Conservation (phyloP, 2,329 filamentous ascomycete genomes). For the Clonostachys solani region DNA sequence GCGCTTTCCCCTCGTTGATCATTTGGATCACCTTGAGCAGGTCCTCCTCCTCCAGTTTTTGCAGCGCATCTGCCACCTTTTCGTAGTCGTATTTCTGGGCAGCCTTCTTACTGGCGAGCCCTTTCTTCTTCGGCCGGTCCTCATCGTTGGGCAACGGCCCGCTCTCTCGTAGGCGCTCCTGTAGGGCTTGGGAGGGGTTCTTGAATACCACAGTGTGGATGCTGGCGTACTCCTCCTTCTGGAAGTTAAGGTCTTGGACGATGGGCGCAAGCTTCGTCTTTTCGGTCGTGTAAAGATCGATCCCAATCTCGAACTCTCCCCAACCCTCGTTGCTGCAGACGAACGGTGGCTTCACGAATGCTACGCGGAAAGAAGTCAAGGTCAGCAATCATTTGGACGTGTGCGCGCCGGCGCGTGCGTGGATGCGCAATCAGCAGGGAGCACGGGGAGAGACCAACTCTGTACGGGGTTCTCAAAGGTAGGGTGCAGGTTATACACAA, state of each 20-base stretch:
- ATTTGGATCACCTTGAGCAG: conserved; percentile 93
- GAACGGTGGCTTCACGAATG: conserved; percentile 82
- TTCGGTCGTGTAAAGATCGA: conserved; percentile 77
- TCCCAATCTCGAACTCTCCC: conserved; percentile 96
- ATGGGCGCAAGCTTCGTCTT: conserved; percentile 77
- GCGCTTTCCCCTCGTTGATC: conserved; percentile 94
- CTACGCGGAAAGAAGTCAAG: conserved; percentile 34
- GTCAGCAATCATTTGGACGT: neutral
- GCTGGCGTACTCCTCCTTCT: conserved; percentile 73
- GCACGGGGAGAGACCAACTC: conserved; percentile 53
- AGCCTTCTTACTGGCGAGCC: conserved; percentile 70
- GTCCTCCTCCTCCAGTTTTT: conserved; percentile 89
- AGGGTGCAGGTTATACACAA: conserved; percentile 87
- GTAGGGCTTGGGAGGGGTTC: conserved; percentile 84
- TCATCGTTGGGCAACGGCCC: conserved; percentile 79
- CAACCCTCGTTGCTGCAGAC: conserved; percentile 90
- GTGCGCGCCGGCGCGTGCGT: no score
- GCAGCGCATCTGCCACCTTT: conserved; percentile 88
- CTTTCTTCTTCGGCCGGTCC: conserved; percentile 55
- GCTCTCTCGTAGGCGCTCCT: conserved; percentile 75
- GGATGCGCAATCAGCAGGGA: neutral
- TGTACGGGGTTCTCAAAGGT: conserved; percentile 86
- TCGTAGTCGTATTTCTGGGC: conserved; percentile 79
- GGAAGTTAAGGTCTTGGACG: conserved; percentile 89
- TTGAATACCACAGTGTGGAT: conserved; percentile 82